Evolutionary conservation across 1,139 yeast genomes (phyloP), one percentile per base, ranked within the genome.

Genomic region (Suhomyces atakaporum): DNA sequence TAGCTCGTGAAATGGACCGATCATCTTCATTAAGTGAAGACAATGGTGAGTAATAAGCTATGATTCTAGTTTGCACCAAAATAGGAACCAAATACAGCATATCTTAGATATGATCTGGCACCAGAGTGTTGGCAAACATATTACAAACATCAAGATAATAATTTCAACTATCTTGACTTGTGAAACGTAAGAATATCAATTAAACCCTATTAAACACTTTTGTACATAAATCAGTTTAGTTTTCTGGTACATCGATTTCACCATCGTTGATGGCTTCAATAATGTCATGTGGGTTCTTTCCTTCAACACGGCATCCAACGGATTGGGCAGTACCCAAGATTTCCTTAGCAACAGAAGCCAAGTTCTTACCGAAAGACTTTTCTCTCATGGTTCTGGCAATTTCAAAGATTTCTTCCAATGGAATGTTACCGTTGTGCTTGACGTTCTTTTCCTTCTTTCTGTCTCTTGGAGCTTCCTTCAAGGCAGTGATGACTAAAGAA

Each of bases 371-470:
- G 74, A 92, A 89, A 53, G 97, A 90, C 81, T 92, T 92, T 71
- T 84, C 87, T 73, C 79, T 84, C 97, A 92, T 92, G 70, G 83
- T 84, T 79, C 97, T 92, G 63, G 98, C 98, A 69, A 92, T 87
- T 73, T 89, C 96, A 72, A 79, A 81, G 75, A 92, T 86, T 78
- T 92, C 97, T 63, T 90, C 96, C 66, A 92, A 81, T 63, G 96
- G 88, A 67, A 92, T 83, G 90, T 89, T 92, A 79, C 99, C 99
- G 70, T 84, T 84, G 88, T 92, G 99, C 83, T 90, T 90, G 74
- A 94, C 89, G 80, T 94, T 90, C 94, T 92, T 92, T 73, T 92
- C 98, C 95, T 92, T 92, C 95, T 92, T 92, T 82, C 97, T 85
- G 84, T 92, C 99, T 87, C 99, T 90, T 70, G 96, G 96, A 63